phyloP scores from a whole-genome alignment of 805 yeast genomes.

The Pichia kluyveri region DNA sequence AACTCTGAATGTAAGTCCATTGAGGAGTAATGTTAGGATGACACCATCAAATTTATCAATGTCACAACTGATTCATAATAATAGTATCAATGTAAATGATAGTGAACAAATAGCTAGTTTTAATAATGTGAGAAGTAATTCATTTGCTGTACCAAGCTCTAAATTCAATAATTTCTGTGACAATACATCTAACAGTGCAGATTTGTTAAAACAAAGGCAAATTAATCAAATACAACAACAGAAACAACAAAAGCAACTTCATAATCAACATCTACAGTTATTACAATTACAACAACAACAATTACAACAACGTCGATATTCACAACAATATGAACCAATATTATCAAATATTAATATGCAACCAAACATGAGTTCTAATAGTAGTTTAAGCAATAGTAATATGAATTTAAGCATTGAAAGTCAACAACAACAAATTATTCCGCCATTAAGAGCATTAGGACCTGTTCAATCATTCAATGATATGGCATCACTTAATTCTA shows the following conservation, averaged over 20 bases:
- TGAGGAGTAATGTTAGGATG: neutral
- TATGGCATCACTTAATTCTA: constrained; percentile 1
- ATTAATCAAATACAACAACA: neutral
- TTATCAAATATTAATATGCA: neutral
- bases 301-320: constrained; percentile 1
- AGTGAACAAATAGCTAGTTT: no score
- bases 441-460: constrained; percentile 26
- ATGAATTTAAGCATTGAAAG: neutral
- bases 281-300: neutral
- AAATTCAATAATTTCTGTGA: no score
- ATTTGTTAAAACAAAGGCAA: no score
- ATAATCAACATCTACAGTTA: neutral
- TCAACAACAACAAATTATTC: constrained; percentile 19
- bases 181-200: constrained; percentile 7
- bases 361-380: neutral
- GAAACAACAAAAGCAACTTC: neutral
- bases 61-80: neutral
- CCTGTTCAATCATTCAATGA: constrained; percentile 18
- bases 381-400: neutral
- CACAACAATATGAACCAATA: neutral
- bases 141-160: neutral
- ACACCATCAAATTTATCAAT: neutral
- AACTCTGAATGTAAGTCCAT: neutral
- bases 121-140: neutral
- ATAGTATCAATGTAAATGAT: neutral